Conservation (phyloP, 257 asterid species). For the Cynanchum wilfordii region DNA sequence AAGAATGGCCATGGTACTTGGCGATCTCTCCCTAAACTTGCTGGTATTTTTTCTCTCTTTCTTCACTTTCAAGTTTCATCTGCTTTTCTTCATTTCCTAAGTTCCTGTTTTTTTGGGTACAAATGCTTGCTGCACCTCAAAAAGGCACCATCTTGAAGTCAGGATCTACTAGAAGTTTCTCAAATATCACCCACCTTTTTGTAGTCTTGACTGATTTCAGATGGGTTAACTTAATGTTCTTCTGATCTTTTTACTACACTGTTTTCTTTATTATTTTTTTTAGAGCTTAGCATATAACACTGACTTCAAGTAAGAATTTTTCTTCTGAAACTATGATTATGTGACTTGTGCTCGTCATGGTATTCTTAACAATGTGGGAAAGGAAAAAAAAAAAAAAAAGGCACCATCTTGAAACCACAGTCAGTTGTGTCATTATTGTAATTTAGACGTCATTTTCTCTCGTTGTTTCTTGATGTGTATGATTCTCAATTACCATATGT, state of each 20-base stretch:
- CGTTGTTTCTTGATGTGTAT: neutral
- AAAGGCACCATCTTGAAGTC: too few species aligned
- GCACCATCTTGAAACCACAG: neutral
- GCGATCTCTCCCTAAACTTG: slow-evolving; percentile 64
- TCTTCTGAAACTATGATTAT: neutral
- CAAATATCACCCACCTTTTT: neutral
- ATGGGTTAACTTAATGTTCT: neutral
- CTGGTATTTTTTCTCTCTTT: slow-evolving; percentile 34
- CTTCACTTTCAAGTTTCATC: neutral
- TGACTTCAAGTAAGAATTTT: neutral
- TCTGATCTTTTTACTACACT: neutral
- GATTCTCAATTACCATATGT: neutral
- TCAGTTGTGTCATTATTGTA: neutral
- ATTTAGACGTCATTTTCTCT: neutral
- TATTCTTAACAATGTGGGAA: neutral
- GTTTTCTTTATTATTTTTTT: neutral
- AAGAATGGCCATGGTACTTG: slow-evolving; percentile 58
- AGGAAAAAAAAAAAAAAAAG: too few species aligned
- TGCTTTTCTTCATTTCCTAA: too few species aligned
- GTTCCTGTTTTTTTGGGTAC: too few species aligned
- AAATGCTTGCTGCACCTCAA: neutral
- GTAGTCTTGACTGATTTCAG: neutral
- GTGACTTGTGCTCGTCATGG: neutral
- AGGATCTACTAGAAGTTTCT: neutral
- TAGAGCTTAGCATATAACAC: neutral